These are phyloP conservation scores for Orobanche coerulescens DNA, from an alignment of 257 asterid species.

Conservation along the genomic window DNA sequence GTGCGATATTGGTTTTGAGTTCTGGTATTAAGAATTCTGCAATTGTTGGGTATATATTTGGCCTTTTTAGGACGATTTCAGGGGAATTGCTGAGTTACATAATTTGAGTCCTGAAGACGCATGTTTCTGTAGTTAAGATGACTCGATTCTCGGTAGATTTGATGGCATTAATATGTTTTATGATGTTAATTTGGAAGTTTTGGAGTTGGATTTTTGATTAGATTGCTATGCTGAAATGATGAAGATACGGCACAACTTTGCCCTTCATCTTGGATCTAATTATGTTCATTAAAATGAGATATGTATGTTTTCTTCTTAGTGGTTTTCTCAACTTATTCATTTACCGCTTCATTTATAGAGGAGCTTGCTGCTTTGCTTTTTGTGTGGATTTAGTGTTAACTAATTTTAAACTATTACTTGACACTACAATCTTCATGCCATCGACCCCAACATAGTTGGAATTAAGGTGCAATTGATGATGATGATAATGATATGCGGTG, in stretches of 20 bases:
- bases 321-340: not conserved
- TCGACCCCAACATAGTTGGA: too few species aligned
- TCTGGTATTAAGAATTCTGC: slow-evolving; percentile 5
- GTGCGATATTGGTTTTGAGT: slow-evolving; percentile 22
- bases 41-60: not conserved
- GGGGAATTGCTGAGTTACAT: not conserved
- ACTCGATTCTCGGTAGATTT: not conserved
- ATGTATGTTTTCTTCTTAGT: not conserved
- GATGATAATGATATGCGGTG: too few species aligned
- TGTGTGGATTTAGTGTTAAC: not conserved
- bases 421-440: too few species aligned
- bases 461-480: too few species aligned
- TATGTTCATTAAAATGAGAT: not conserved
- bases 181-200: slow-evolving; percentile 7
- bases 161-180: not conserved
- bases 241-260: not conserved
- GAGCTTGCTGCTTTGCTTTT: too few species aligned
- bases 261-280: not conserved
- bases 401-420: too few species aligned
- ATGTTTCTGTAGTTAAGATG: not conserved
- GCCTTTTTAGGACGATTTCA: slow-evolving; percentile 9
- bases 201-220: slow-evolving; percentile 6
- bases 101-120: not conserved
- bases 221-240: not conserved
- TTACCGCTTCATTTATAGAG: not conserved